Evolutionary conservation across 2,329 filamentous ascomycete genomes (phyloP).

Genomic region (Coleophoma crateriformis): DNA sequence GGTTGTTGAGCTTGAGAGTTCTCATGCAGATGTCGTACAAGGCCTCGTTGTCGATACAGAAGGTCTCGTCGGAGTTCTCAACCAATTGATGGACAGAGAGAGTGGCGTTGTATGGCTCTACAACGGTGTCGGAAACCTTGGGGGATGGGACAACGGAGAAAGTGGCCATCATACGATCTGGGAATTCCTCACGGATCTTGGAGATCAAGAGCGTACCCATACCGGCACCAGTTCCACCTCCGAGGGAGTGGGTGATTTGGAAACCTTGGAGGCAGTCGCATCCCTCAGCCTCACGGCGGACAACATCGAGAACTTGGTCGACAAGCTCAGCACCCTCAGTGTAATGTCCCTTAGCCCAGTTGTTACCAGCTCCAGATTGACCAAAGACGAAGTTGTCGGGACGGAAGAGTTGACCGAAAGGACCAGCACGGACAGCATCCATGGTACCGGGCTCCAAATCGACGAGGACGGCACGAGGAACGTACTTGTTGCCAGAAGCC

Average conservation of each 20-base stretch:
- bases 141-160: slow-evolving; percentile 98
- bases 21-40: slow-evolving; percentile 99
- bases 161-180: slow-evolving; percentile 99
- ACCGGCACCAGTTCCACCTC: slow-evolving; percentile 99
- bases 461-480: slow-evolving; percentile 97
- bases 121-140: slow-evolving; percentile 99
- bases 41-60: slow-evolving; percentile 99
- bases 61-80: slow-evolving; percentile 99
- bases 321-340: slow-evolving; percentile 99
- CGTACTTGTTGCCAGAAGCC: slow-evolving; percentile 98
- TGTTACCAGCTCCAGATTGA: slow-evolving; percentile 99
- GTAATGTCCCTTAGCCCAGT: slow-evolving; percentile 99
- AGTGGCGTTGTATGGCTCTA: slow-evolving; percentile 99
- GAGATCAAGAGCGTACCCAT: slow-evolving; percentile 99
- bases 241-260: slow-evolving; percentile 99
- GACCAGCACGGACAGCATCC: slow-evolving; percentile 97
- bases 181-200: slow-evolving; percentile 99
- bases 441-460: slow-evolving; percentile 99
- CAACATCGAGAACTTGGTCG: slow-evolving; percentile 95
- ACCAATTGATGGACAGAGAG: slow-evolving; percentile 98
- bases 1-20: slow-evolving; percentile 97
- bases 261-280: slow-evolving; percentile 99
- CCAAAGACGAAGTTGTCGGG: slow-evolving; percentile 99
- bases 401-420: slow-evolving; percentile 98
- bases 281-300: slow-evolving; percentile 96